Conservation (phyloP, 2,329 filamentous ascomycete genomes). For the Ophiosphaerella herpotricha region DNA sequence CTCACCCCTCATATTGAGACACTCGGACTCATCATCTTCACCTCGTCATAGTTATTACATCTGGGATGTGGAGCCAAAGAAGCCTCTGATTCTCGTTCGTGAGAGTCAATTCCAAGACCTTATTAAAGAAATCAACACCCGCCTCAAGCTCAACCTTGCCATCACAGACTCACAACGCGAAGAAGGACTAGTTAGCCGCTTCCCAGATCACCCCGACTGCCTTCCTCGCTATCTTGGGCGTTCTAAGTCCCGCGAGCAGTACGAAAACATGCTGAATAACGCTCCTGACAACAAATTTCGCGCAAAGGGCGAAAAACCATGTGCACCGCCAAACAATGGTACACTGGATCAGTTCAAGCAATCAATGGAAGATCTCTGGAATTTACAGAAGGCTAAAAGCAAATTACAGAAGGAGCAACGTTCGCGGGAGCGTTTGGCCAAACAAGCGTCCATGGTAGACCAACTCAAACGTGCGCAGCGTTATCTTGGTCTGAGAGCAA, state of each 20-base stretch:
- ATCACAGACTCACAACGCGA: constrained; percentile 61
- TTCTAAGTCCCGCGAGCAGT: constrained; percentile 54
- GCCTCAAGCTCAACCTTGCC: constrained; percentile 57
- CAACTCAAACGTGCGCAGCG: constrained; percentile 68
- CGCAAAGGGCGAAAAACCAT: constrained; percentile 21
- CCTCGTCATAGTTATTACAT: constrained; percentile 65
- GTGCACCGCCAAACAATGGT: constrained; percentile 38
- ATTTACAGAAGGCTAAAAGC: constrained; percentile 56
- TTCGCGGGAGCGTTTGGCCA: constrained; percentile 54
- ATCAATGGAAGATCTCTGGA: constrained; percentile 59
- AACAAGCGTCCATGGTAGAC: constrained; percentile 58
- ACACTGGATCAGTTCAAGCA: constrained; percentile 56
- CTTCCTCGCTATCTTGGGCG: constrained; percentile 70
- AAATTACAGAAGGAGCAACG: constrained; percentile 56
- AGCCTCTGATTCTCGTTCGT: constrained; percentile 69
- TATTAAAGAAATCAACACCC: constrained; percentile 65
- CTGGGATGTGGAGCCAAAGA: constrained; percentile 51
- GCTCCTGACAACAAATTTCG: constrained; percentile 19
- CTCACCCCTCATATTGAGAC: constrained; percentile 22
- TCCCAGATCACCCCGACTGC: constrained; percentile 64
- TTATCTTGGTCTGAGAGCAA: constrained; percentile 70
- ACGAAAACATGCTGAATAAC: constrained; percentile 43
- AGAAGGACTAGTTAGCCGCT: constrained; percentile 64
- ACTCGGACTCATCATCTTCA: constrained; percentile 9
- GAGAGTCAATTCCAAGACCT: constrained; percentile 68